Base-by-base conservation (phyloP, 352 stramenopile genomes). In the Halophytophthora polymorphica region DNA sequence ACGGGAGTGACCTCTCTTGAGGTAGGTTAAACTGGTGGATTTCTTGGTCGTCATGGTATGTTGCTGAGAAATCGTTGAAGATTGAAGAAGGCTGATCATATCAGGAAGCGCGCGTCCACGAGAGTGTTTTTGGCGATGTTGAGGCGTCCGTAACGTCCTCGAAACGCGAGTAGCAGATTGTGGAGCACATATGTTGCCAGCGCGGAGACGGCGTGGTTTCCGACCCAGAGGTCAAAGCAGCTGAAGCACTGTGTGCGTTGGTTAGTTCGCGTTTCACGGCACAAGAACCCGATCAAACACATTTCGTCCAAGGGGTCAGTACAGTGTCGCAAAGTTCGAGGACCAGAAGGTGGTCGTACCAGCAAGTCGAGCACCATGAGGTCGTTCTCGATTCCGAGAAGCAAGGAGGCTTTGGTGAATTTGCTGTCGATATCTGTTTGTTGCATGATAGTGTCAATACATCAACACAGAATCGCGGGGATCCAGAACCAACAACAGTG, bases 291-390 rank as follows among this genome's bases (percentile, higher is more conserved):
- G 13, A 17, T 17, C 13, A 14, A 38, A n/a, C 33, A n/a, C 25
- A 38, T 7, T 3, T 2, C 11, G 28, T 23, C 25, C 7, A 60
- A 45, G 19, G 49, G 37, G 44, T 69, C 11, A 69, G 45, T 47
- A 47, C 19, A 31, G 25, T 34, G 31, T 36, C 18, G 15, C 13
- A 19, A 14, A 15, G 36, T 39, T 6, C 13, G n/a, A 2, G n/a
- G 22, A 50, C 33, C 6, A 33, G 17, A n/a, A 19, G n/a, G 11
- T 19, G 19, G 22, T 63, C 75, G 62, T 69, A 92, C 73, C 50
- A 93, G 61, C n/a, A 96, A 63, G 56, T 97, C 90, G 45, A 96
- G 72, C 36, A 96, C 54, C 70, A 96, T 85, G 25, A 97, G 72
- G 45, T 96, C 87, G 48, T 85, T 86, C 60, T 96, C 85, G 18